Evolutionary conservation across 257 asterid genomes (phyloP).

Genomic region (Anisodus tanguticus): DNA sequence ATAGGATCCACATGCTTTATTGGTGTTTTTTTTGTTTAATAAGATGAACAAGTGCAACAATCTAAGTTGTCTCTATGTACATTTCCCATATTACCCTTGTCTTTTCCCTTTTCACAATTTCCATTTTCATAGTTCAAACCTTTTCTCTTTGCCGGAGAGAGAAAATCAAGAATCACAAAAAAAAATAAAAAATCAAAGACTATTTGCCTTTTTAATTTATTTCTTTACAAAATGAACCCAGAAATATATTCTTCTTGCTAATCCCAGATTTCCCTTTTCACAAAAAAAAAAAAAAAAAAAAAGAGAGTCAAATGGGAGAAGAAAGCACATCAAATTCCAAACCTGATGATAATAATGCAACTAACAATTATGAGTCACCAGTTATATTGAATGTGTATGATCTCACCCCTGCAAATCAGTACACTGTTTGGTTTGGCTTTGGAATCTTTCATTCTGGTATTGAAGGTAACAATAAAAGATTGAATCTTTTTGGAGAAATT

Average conservation of each 20-base stretch:
- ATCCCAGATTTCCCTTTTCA: constrained; percentile 9
- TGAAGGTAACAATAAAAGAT: constrained; percentile 45
- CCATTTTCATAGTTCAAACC: constrained; percentile 15
- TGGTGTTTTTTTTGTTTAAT: neutral
- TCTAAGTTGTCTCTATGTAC: neutral
- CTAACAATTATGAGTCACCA: constrained; percentile 38
- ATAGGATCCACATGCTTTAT: neutral
- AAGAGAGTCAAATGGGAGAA: constrained; percentile 40
- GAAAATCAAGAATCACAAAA: neutral
- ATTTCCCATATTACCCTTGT: neutral
- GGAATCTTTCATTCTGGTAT: constrained; percentile 64
- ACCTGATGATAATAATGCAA: neutral
- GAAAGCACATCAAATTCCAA: constrained; percentile 36
- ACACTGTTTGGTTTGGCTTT: constrained; percentile 54
- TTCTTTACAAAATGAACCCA: neutral
- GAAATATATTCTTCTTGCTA: neutral
- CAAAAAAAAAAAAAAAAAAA: neutral
- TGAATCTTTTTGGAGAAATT: neutral
- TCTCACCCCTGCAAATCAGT: constrained; percentile 51
- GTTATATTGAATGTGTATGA: constrained; percentile 57
- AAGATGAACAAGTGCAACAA: neutral
- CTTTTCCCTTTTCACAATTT: neutral
- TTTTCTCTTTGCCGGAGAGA: constrained; percentile 24
- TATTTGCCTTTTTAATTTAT: neutral
- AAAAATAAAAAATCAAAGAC: neutral